phyloP scores from a whole-genome alignment of 495 filamentous ascomycete species.

The Penicillium parvum region DNA sequence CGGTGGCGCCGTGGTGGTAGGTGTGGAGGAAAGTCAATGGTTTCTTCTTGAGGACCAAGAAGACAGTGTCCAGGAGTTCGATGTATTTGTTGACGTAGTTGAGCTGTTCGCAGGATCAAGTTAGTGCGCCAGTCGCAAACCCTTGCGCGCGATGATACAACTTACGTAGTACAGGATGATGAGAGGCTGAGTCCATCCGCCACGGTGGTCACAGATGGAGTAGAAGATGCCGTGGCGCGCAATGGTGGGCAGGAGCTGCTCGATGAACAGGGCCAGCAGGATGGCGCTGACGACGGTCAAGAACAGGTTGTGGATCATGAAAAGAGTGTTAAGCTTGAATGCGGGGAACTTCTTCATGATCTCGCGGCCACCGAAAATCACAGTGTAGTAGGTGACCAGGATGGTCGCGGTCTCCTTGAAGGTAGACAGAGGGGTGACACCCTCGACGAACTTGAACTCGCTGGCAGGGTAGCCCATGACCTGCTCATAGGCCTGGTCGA shows the following conservation, averaged over 20 bases:
- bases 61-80: conserved; percentile 65
- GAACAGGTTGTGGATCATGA: conserved; percentile 68
- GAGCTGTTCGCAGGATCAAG: conserved; percentile 41
- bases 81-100: conserved; percentile 73
- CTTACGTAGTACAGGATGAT: conserved; percentile 67
- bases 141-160: conserved; percentile 5
- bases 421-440: conserved; percentile 57
- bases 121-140: conserved; percentile 17
- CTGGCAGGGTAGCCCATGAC: conserved; percentile 63
- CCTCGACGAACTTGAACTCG: conserved; percentile 56
- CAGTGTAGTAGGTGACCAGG: conserved; percentile 59
- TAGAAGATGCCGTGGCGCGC: conserved; percentile 58
- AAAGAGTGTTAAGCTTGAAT: conserved; percentile 58
- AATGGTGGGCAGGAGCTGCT: conserved; percentile 60
- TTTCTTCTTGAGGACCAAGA: conserved; percentile 72
- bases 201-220: conserved; percentile 58
- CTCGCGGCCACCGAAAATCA: conserved; percentile 63
- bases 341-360: conserved; percentile 58
- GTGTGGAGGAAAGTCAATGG: conserved; percentile 74
- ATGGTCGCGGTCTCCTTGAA: conserved; percentile 51
- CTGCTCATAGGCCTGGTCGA: conserved; percentile 73
- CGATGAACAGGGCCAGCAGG: conserved; percentile 59
- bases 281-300: conserved; percentile 58
- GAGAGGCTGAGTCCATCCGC: conserved; percentile 63
- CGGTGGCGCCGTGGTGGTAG: conserved; percentile 71